A percentile compares a stretch with the other conserved stretches of the same genome.
These are phyloP conservation scores for Yamadazyma epiphylla DNA, from an alignment of 1,139 yeast species.

Conservation along the genomic window DNA sequence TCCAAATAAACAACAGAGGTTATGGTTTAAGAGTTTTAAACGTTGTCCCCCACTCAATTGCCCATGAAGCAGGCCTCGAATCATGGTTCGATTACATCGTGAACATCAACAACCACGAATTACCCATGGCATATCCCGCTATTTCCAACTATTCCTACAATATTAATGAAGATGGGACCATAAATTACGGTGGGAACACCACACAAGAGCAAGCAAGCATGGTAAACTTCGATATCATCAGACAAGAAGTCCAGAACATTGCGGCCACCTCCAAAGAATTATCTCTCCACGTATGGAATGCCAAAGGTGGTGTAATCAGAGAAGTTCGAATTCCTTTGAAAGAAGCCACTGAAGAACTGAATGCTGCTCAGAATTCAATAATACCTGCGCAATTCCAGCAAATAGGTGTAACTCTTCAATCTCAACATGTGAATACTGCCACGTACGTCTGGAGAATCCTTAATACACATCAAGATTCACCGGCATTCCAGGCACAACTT, in stretches of 20 bases:
- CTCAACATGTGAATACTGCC: constrained; percentile 72
- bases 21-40: constrained; percentile 39
- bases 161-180: constrained; percentile 42
- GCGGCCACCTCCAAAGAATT: constrained; percentile 33
- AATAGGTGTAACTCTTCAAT: constrained; percentile 69
- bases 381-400: constrained; percentile 20
- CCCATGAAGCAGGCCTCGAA: constrained; percentile 49
- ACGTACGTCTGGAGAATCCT: constrained; percentile 88
- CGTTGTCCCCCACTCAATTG: constrained; percentile 40
- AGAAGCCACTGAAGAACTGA: constrained; percentile 10
- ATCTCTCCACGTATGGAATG: constrained; percentile 76
- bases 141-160: constrained; percentile 28
- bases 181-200: constrained; percentile 34
- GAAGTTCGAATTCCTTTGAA: constrained; percentile 44
- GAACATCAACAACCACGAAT: constrained; percentile 70
- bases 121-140: constrained; percentile 48
- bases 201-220: constrained; percentile 37
- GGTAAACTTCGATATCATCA: constrained; percentile 30
- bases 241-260: constrained; percentile 31
- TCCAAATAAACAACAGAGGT: constrained; percentile 38
- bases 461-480: constrained; percentile 70
- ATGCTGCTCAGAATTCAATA: constrained; percentile 7
- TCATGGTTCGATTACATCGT: constrained; percentile 85
- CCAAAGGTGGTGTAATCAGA: constrained; percentile 77
- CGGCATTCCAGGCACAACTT: constrained; percentile 82